Percentiles rank a stretch among this genome's conserved stretches.
Evolutionary conservation across 2,329 filamentous ascomycete species (phyloP).

Genomic region (Aspergillus flavus): DNA sequence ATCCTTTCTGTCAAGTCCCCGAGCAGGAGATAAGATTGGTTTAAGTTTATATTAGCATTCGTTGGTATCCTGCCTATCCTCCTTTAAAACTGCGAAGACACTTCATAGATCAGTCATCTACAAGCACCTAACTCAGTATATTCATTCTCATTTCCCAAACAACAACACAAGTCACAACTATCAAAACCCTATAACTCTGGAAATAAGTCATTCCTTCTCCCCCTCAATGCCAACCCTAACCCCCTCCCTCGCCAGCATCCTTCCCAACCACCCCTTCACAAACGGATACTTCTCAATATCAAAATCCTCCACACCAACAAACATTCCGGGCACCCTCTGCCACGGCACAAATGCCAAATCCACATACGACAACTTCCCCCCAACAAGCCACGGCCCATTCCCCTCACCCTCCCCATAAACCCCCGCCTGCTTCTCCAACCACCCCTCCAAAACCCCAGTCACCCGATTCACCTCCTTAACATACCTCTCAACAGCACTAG

Average conservation of each 20-base stretch:
- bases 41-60: no score
- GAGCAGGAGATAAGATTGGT: no score
- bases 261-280: constrained; percentile 1
- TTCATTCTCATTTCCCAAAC: no score
- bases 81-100: no score
- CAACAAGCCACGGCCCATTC: constrained; percentile 41
- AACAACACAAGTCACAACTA: no score
- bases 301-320: background rate
- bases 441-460: constrained; percentile 47
- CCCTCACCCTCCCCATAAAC: constrained; percentile 30
- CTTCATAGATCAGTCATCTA: no score
- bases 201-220: background rate
- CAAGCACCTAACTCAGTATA: no score
- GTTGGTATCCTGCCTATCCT: no score
- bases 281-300: background rate
- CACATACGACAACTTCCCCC: constrained; percentile 45
- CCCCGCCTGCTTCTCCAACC: background rate
- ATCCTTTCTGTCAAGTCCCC: no score
- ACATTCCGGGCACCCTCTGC: background rate
- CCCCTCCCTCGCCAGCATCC: background rate
- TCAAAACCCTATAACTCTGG: no score
- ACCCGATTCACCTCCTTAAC: constrained; percentile 51
- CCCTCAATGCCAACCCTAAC: background rate
- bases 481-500: constrained; percentile 51
- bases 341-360: constrained; percentile 40